Evolutionary conservation across 441 rosid genomes (phyloP).

Genomic region (Adansonia madagascariensis): DNA sequence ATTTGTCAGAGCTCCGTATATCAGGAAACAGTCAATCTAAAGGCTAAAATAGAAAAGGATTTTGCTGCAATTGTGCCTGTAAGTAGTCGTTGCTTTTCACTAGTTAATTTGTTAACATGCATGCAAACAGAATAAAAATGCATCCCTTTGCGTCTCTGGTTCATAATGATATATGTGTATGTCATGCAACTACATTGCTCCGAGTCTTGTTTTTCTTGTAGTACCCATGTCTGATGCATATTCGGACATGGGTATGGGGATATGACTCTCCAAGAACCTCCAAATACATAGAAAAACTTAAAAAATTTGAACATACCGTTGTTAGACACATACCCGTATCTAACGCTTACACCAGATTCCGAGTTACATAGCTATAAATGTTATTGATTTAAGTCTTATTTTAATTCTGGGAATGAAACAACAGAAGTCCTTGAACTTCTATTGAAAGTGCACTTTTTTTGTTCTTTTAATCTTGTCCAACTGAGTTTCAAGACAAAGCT

Average conservation of each 20-base stretch:
- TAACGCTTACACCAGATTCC: too few relatives aligned
- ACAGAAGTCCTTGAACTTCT: slow-evolving; percentile 1
- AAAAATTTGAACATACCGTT: too few relatives aligned
- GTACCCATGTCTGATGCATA: too few relatives aligned
- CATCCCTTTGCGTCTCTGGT: neutral
- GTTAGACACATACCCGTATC: too few relatives aligned
- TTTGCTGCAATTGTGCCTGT: slow-evolving; percentile 53
- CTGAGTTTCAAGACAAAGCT: slow-evolving; percentile 17
- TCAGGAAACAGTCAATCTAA: slow-evolving; percentile 64
- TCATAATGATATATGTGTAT: neutral
- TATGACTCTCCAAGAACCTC: too few relatives aligned
- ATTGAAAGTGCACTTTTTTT: neutral
- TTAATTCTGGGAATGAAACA: neutral
- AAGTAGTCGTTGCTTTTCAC: slow-evolving; percentile 30
- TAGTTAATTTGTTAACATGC: slow-evolving; percentile 10
- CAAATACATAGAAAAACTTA: too few relatives aligned
- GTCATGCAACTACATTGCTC: neutral
- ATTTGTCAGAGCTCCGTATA: slow-evolving; percentile 61
- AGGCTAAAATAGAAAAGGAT: slow-evolving; percentile 55
- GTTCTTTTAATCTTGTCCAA: slow-evolving; percentile 15
- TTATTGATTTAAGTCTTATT: slow-evolving; percentile 1
- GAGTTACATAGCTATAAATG: too few relatives aligned
- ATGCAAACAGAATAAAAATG: neutral
- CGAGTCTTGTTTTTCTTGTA: too few relatives aligned
- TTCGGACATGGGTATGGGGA: too few relatives aligned